Evolutionary conservation across 352 stramenopile species (phyloP), one percentile per base, ranked within the genome.

Genomic region (Lagenidium giganteum): DNA sequence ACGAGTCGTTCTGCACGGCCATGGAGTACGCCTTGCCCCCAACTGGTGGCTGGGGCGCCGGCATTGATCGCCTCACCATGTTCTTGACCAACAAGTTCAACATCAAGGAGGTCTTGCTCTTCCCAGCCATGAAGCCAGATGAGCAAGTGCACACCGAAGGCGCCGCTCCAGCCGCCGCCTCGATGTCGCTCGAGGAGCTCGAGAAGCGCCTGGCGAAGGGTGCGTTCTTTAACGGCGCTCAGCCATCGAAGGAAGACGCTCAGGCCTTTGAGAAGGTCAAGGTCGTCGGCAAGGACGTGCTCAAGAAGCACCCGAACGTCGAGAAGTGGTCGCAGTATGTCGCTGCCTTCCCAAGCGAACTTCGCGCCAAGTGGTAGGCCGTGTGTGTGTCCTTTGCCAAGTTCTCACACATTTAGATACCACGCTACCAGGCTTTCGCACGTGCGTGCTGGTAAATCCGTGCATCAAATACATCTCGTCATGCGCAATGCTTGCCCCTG

Each of bases 51-150:
- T 95, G 97, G 64, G 97, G 97, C 41, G 97, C 97, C 57, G 97
- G 97, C 30, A 93, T 99, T 47, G 97, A 99, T 70, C 91, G 97
- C 49, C 67, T 99, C 29, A 94, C 93, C 37, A 98, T 99, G 95
- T 85, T 98, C 53, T 67, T 98, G 47, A 97, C 91, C 37, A 97
- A 98, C 67, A 85, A 74, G 43, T 87, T 87, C 45, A 88, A 90
- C 61, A 88, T 92, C 70, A 99, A 99, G 82, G 97, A 99, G 70
- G 97, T 99, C 30, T 68, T 99, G 50, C 73, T 99, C 11, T 99
- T 99, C 75, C 97, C 97, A 30, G 96, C 96, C 35, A 99, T 99
- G 97, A 99, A 99, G 72, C 97, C 97, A 13, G 79, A 96, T 24
- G 78, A 91, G 56, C 74, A 90, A 57, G 51, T 60, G 38, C 47